These are phyloP conservation scores for Ampelocalamus luodianensis DNA, from an alignment of 176 grass and related monocot species.

Conservation along the genomic window DNA sequence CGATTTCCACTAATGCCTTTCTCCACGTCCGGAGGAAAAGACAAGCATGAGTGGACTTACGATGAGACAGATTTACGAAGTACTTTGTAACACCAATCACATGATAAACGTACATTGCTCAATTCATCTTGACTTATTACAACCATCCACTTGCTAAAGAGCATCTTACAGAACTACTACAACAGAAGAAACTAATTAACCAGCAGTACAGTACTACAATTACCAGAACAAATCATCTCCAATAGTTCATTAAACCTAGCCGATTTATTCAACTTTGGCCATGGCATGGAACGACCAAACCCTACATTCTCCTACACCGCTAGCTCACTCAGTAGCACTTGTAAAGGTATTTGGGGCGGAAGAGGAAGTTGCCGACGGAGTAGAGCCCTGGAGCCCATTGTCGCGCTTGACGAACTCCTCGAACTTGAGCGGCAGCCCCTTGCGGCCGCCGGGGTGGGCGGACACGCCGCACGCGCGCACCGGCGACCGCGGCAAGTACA, in stretches of 20 bases:
- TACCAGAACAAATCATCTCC: not conserved
- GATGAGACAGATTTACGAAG: not conserved
- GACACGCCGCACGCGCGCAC: conserved; percentile 37
- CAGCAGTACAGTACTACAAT: not conserved
- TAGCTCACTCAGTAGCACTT: conserved; percentile 40
- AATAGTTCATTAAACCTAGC: not conserved
- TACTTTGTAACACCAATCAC: not conserved
- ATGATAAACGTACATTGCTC: not conserved
- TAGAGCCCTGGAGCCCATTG: conserved; percentile 61
- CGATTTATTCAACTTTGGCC: conserved; percentile 32
- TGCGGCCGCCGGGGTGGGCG: not conserved
- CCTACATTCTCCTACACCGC: not conserved
- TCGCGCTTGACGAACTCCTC: conserved; percentile 53
- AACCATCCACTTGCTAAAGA: not conserved
- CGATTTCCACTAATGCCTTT: not conserved
- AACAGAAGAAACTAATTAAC: not conserved
- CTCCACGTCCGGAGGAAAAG: not conserved
- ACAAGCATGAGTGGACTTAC: not conserved
- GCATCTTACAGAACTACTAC: not conserved
- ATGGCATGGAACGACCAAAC: not conserved
- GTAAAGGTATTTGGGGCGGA: conserved; percentile 41
- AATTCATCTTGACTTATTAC: not conserved
- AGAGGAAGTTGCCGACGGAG: conserved; percentile 64
- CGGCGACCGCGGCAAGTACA: conserved; percentile 50
- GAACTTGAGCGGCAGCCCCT: conserved; percentile 62